phyloP scores from a whole-genome alignment of 768 basidiomycete species.

The Podaxis carcinomalis region DNA sequence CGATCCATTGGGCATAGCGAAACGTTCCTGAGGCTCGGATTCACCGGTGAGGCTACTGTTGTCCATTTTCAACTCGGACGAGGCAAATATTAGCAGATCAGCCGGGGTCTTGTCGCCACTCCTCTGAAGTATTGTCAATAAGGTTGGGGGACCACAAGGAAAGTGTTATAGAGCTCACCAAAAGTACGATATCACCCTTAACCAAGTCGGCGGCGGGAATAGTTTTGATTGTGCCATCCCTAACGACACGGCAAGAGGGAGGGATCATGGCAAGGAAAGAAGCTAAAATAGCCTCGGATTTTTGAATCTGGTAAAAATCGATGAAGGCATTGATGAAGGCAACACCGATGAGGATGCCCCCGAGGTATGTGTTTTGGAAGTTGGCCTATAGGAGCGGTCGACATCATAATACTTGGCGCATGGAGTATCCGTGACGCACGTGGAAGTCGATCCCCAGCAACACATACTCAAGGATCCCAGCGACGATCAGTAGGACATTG shows the following conservation, averaged over 20 bases:
- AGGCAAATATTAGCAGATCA: slow-evolving; percentile 54
- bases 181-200: slow-evolving; percentile 60
- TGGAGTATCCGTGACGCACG: slow-evolving; percentile 23
- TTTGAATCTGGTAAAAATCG: slow-evolving; percentile 71
- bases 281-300: slow-evolving; percentile 68
- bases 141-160: neutral
- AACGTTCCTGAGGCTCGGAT: slow-evolving; percentile 64
- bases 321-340: slow-evolving; percentile 69
- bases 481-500: slow-evolving; percentile 63
- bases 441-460: slow-evolving; percentile 60
- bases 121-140: slow-evolving; percentile 31
- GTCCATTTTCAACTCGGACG: slow-evolving; percentile 65
- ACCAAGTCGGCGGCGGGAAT: slow-evolving; percentile 61
- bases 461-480: slow-evolving; percentile 63
- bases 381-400: slow-evolving; percentile 36
- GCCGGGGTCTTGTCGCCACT: slow-evolving; percentile 71
- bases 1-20: slow-evolving; percentile 42
- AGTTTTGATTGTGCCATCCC: slow-evolving; percentile 48
- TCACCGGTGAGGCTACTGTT: slow-evolving; percentile 71
- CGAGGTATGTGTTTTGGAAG: slow-evolving; percentile 65
- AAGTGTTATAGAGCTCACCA: slow-evolving; percentile 32
- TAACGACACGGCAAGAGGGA: slow-evolving; percentile 59
- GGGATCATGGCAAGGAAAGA: slow-evolving; percentile 75
- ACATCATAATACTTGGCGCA: neutral
- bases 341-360: slow-evolving; percentile 62